A percentile compares a stretch with the other conserved stretches of the same genome.
phyloP scores from a whole-genome alignment of 2,329 filamentous ascomycete genomes.

The Allantophomopsis cytisporea region DNA sequence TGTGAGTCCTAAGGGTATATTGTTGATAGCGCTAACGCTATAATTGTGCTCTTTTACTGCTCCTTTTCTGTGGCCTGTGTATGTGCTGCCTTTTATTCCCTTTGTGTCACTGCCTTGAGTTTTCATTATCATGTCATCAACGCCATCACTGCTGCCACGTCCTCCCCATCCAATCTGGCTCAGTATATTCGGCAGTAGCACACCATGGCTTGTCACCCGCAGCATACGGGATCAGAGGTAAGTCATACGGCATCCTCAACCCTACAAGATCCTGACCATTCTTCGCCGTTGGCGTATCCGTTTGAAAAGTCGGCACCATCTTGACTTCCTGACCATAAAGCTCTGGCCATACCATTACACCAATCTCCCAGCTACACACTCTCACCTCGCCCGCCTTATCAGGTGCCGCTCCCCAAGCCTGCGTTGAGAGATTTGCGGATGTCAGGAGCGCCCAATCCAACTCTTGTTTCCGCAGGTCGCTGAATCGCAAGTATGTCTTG shows the following conservation, averaged over 20 bases:
- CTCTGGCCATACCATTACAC: conserved; percentile 70
- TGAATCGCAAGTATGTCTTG: conserved; percentile 72
- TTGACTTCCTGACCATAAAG: conserved; percentile 27
- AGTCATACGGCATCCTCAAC: conserved; percentile 69
- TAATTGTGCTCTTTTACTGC: too few relatives aligned
- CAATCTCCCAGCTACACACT: conserved; percentile 72
- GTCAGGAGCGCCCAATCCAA: conserved; percentile 82
- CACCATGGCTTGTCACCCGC: conserved; percentile 63
- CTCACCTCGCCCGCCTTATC: conserved; percentile 45
- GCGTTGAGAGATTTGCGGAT: conserved; percentile 82
- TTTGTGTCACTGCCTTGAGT: too few relatives aligned
- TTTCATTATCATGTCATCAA: too few relatives aligned
- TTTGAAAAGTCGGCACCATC: conserved; percentile 59
- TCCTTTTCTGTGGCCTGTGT: too few relatives aligned
- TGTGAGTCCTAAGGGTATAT: too few relatives aligned
- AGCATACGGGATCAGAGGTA: conserved; percentile 57
- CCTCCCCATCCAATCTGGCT: conserved; percentile 45
- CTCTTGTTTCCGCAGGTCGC: conserved; percentile 16
- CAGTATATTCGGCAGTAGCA: conserved; percentile 41
- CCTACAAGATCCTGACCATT: conserved; percentile 34
- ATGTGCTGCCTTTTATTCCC: too few relatives aligned
- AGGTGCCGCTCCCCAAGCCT: conserved; percentile 67
- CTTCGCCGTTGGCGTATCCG: conserved; percentile 34
- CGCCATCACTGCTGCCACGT: conserved; percentile 17
- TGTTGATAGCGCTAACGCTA: too few relatives aligned